These are phyloP conservation scores for Aspergillus hortae DNA, from an alignment of 2,329 filamentous ascomycete species.

Conservation along the genomic window DNA sequence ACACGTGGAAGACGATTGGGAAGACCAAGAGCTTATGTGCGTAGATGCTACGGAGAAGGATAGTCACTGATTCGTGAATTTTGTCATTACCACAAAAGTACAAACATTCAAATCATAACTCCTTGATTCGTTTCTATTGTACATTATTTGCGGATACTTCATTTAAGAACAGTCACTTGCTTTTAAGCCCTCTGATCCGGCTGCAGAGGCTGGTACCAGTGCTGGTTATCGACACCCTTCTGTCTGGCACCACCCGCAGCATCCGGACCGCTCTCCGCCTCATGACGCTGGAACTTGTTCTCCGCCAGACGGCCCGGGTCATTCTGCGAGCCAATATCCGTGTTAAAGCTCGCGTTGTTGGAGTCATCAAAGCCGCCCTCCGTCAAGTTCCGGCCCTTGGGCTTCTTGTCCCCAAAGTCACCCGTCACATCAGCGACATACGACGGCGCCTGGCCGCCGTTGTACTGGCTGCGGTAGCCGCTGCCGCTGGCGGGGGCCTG, in stretches of 20 bases:
- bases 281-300: constrained; percentile 30
- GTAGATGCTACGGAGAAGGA: background rate
- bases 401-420: constrained; percentile 35
- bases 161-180: background rate
- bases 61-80: background rate
- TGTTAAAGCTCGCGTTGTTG: constrained; percentile 50
- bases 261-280: constrained; percentile 26
- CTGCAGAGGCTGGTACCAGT: constrained; percentile 22
- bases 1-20: background rate
- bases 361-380: constrained; percentile 46
- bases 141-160: too few relatives aligned
- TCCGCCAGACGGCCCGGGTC: constrained; percentile 53
- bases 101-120: background rate
- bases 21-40: background rate
- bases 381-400: constrained; percentile 51
- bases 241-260: constrained; percentile 23
- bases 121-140: too few relatives aligned
- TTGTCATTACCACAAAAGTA: background rate
- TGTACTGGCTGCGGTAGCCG: constrained; percentile 23
- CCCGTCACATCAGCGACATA: constrained; percentile 35
- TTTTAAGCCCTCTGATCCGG: constrained; percentile 27
- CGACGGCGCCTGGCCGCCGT: constrained; percentile 33
- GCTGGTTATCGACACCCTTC: constrained; percentile 21
- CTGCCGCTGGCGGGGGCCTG: constrained; percentile 21
- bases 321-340: constrained; percentile 52